Conservation (phyloP, 441 rosid species). For the Euphorbia schlechtendalii region DNA sequence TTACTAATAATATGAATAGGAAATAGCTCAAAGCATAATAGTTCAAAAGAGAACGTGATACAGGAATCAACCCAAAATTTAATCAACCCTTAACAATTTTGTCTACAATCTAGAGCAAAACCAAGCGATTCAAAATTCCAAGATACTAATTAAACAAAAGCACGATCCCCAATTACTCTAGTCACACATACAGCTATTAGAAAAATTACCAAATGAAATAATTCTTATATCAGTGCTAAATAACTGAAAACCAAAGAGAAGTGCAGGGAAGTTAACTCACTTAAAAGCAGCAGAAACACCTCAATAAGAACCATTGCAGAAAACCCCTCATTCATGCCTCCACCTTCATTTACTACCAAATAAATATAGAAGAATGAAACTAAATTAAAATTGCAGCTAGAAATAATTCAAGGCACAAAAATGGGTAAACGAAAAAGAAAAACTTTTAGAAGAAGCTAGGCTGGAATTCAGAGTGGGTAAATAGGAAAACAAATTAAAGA, state of each 20-base stretch:
- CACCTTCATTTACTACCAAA: slow-evolving; percentile 21
- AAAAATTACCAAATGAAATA: slow-evolving; percentile 14
- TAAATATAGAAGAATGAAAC: no score
- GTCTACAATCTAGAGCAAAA: background rate
- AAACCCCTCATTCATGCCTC: slow-evolving; percentile 36
- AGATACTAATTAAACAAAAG: background rate
- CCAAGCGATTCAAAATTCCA: slow-evolving; percentile 9
- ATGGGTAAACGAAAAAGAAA: no score
- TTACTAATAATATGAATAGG: no score
- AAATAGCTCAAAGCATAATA: no score
- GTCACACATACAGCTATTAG: background rate
- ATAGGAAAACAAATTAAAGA: no score
- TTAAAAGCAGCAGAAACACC: slow-evolving; percentile 31
- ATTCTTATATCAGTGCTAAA: slow-evolving; percentile 25
- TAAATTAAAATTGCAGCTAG: background rate
- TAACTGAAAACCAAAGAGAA: slow-evolving; percentile 11
- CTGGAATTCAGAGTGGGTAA: no score
- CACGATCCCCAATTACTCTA: no score
- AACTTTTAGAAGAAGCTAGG: no score
- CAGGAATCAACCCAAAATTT: background rate
- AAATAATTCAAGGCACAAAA: no score
- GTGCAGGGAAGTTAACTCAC: slow-evolving; percentile 34
- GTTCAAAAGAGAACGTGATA: slow-evolving; percentile 10
- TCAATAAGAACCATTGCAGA: slow-evolving; percentile 23
- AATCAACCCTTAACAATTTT: background rate